Evolutionary conservation across 2,329 filamentous ascomycete species (phyloP).

Genomic region (Alternaria sp.): DNA sequence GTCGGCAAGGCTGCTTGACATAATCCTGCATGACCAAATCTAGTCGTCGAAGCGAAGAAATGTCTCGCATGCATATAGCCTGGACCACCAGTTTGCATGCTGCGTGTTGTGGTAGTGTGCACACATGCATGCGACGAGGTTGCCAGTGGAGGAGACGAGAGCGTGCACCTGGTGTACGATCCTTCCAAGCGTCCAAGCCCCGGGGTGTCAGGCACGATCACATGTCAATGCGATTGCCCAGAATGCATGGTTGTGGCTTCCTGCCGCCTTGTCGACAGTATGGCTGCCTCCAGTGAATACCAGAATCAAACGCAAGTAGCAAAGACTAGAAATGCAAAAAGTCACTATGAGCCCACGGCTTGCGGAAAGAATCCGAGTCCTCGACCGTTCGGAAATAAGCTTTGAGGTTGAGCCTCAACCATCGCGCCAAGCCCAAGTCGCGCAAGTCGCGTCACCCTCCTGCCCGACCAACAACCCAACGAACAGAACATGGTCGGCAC

Average conservation of each 20-base stretch:
- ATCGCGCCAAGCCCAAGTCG: slow-evolving; percentile 21
- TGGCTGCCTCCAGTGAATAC: background rate
- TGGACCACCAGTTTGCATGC: slow-evolving; percentile 13
- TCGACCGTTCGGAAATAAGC: background rate
- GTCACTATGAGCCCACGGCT: background rate
- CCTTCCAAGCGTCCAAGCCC: background rate
- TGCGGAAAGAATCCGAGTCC: background rate
- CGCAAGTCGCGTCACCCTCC: slow-evolving; percentile 30
- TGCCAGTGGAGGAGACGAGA: background rate
- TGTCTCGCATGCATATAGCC: slow-evolving; percentile 12
- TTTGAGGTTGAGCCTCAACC: background rate
- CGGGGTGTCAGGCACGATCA: background rate
- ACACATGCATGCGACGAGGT: background rate
- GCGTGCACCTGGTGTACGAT: background rate
- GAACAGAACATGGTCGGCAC: slow-evolving; percentile 36
- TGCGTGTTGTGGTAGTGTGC: background rate
- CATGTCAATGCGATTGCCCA: background rate
- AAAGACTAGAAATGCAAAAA: background rate
- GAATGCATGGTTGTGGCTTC: background rate
- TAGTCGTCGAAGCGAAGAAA: background rate
- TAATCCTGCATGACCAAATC: slow-evolving; percentile 11
- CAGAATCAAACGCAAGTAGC: background rate
- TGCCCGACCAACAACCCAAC: slow-evolving; percentile 9
- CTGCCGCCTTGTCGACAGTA: background rate
- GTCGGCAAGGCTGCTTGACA: slow-evolving; percentile 1